Evolutionary conservation across 805 yeast genomes (phyloP), one percentile per base, ranked within the genome.

Genomic region (Starmerella floricola): DNA sequence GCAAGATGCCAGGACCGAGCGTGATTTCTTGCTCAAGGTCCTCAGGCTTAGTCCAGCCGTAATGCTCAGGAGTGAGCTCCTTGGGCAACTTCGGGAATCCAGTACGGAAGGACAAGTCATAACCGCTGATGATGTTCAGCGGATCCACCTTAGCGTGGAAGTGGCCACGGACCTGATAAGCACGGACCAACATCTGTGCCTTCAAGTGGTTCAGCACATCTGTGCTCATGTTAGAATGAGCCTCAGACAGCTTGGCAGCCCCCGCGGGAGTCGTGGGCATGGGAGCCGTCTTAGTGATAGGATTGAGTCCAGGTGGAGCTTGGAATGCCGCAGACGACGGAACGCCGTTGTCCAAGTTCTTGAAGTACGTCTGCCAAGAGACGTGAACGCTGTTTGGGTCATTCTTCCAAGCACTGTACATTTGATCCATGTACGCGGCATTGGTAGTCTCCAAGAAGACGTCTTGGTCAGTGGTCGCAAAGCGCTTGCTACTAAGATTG

Each of bases 141-240:
- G 99, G 99, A 64, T 91, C 99, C 48, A 86, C 79, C 55, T 78
- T 79, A 35, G 97, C 96, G 68, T 83, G 84, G 63, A 79, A 81
- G 64, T 91, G 99, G 53, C 98, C 99, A 65, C 97, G 78, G 40
- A 91, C 98, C 69, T 91, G 98, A 67, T 87, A 91, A 24, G 98
- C 98, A 64, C 99, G 82, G 50, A 93, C 96, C 56, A 91, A 72
- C 55, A 91, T 74, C 71, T 91, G 99, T 15, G 86, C 93, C 64
- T 91, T 91, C 71, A 91, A 74, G 63, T 91, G 97, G 49, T 83
- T 72, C 49, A 53, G 36, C 27, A 48, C 47, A 28, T 53, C 54
- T 6, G 31, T 3, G 36, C 42, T 38, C 41, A 42, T 41, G 48
- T 61, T 62, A 34, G 73, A 71, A 21, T 73, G 74, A 31, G 61